Evolutionary conservation across 2,329 filamentous ascomycete genomes (phyloP).

Genomic region (Rutstroemia sp.): DNA sequence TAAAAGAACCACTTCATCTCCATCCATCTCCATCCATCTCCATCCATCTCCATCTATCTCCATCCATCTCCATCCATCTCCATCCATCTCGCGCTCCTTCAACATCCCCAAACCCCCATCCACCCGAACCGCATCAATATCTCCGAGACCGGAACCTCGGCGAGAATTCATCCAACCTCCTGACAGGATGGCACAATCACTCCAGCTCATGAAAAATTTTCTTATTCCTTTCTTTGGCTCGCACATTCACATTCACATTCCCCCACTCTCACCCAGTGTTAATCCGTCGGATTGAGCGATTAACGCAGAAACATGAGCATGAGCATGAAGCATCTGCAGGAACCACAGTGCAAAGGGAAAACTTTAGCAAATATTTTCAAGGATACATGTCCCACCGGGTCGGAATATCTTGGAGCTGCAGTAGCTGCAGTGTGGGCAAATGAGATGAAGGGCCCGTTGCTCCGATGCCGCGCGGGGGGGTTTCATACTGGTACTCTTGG

Average conservation of each 20-base stretch:
- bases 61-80: too few relatives aligned
- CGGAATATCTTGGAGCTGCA: constrained; percentile 1
- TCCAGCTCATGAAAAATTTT: background rate
- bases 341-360: background rate
- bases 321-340: background rate
- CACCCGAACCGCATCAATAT: too few relatives aligned
- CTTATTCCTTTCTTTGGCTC: background rate
- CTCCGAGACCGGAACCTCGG: background rate
- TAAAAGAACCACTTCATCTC: too few relatives aligned
- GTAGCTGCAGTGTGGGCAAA: too few relatives aligned
- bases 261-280: background rate
- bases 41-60: too few relatives aligned
- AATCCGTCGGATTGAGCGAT: background rate
- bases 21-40: too few relatives aligned
- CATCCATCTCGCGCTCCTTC: background rate
- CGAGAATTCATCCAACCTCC: background rate
- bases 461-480: too few relatives aligned
- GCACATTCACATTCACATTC: background rate
- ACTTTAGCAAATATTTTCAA: constrained; percentile 10
- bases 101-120: background rate
- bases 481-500: too few relatives aligned
- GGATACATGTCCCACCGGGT: constrained; percentile 1
- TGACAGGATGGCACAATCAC: background rate
- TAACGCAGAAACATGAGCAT: background rate
- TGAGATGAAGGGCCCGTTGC: too few relatives aligned